Base-by-base conservation (phyloP, 208 protist species). In the Porcisia deanei region DNA sequence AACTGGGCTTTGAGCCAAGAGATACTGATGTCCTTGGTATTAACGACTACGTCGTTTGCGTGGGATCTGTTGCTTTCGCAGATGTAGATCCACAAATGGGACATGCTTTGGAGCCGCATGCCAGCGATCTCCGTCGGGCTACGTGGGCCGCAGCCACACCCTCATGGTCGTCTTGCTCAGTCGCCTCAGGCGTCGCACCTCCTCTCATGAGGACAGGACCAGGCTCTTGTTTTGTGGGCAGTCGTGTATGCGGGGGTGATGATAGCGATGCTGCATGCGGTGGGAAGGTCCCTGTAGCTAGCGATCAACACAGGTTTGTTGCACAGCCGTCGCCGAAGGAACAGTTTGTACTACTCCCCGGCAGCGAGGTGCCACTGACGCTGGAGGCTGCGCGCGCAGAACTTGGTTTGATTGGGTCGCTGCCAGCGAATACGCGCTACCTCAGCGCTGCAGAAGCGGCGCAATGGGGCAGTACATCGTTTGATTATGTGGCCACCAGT, bases 11-110 rank as follows among this genome's bases (percentile, higher is more conserved):
- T 1, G 58, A 7, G 30, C 18, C 8, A 43, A 49, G 41, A n/a
- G 43, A 49, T 4, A 73, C 57, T 47, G 59, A 77, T 25, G 34
- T 63, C 6, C 75, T 71, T 3, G 47, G 47, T 37, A 72, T 88
- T 18, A 83, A 85, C 70, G 89, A 94, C 79, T 91, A 94, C 75
- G 83, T 91, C 0, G 76, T 90, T 66, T 87, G 82, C 60, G 52
- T 80, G 1, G 89, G 89, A 0, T 73, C 80, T 25, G 70, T 94
- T 14, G 71, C 71, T 3, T 94, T 91, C 70, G 79, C 83, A 0
- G 89, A 94, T 75, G 77, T 88, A 10, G 79, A 88, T 53, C 22
- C 25, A 0, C 25, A 18, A 7, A 60, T 73, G 4, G 47, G 47
- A 41, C 14, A 81, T 41, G 64, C 73, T 52, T 34, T 85, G 37